These are phyloP conservation scores for Blastomyces gilchristii DNA, from an alignment of 2,329 filamentous ascomycete species.

Conservation along the genomic window DNA sequence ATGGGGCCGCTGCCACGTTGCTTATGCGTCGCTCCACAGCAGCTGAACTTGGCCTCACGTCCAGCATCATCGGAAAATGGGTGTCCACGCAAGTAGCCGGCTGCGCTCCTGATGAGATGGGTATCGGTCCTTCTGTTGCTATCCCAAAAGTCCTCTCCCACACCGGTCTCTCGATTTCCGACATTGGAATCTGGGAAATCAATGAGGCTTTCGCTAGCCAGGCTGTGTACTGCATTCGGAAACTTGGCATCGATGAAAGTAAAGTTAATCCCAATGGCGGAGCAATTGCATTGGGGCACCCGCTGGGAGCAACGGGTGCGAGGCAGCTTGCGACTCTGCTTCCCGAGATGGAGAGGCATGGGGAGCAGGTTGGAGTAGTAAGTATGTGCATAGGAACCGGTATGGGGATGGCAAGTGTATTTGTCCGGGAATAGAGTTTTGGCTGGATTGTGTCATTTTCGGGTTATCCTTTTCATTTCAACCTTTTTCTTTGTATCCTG, in stretches of 20 bases:
- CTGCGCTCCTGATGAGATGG: constrained; percentile 86
- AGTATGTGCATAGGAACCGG: constrained; percentile 83
- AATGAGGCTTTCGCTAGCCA: constrained; percentile 69
- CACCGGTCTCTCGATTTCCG: constrained; percentile 54
- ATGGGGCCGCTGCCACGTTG: constrained; percentile 74
- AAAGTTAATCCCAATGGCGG: constrained; percentile 87
- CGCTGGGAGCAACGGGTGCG: constrained; percentile 77
- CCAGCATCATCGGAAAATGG: constrained; percentile 70
- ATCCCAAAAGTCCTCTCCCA: constrained; percentile 70
- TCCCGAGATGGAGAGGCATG: constrained; percentile 54
- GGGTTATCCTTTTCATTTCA: not conserved
- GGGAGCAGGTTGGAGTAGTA: constrained; percentile 68
- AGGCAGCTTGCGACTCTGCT: constrained; percentile 69
- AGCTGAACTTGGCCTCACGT: constrained; percentile 57
- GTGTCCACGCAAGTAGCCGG: constrained; percentile 65
- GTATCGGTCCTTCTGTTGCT: constrained; percentile 73
- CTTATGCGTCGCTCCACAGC: constrained; percentile 79
- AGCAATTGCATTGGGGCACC: constrained; percentile 88
- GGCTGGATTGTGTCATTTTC: not conserved
- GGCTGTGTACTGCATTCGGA: constrained; percentile 59
- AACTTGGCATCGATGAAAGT: constrained; percentile 48
- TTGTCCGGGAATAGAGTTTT: constrained; percentile 48
- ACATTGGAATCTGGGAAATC: constrained; percentile 83
- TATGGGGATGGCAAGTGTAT: constrained; percentile 64
- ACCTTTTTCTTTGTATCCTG: not conserved